phyloP scores from a whole-genome alignment of 2,329 filamentous ascomycete species.

The Aureobasidium sp. region DNA sequence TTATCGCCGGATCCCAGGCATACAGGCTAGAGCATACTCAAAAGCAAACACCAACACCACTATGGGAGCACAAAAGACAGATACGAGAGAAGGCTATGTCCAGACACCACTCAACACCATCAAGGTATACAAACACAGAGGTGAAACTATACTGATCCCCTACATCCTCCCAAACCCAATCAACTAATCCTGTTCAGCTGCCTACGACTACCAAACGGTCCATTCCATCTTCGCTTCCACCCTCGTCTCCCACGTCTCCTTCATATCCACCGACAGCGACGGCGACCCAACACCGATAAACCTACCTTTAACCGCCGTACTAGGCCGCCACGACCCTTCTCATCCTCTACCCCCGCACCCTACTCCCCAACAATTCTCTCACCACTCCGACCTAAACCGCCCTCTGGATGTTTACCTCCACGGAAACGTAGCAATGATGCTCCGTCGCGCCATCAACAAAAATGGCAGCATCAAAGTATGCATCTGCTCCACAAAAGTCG shows the following conservation, averaged over 20 bases:
- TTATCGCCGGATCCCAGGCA: not conserved
- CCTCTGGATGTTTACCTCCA: slow-evolving; percentile 9
- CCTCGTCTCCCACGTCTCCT: slow-evolving; percentile 8
- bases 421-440: slow-evolving; percentile 9
- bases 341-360: not conserved
- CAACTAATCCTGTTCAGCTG: not conserved
- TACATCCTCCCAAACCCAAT: too few species aligned
- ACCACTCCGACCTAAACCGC: not conserved
- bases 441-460: not conserved
- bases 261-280: slow-evolving; percentile 6
- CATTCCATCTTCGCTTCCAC: slow-evolving; percentile 10
- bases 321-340: not conserved
- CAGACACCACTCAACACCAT: slow-evolving; percentile 8
- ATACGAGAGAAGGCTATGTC: not conserved
- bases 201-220: slow-evolving; percentile 7
- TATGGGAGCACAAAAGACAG: not conserved
- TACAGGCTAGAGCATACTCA: not conserved
- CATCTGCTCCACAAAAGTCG: slow-evolving; percentile 4
- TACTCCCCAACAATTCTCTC: not conserved
- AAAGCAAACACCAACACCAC: not conserved
- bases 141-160: too few species aligned
- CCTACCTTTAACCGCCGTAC: slow-evolving; percentile 8
- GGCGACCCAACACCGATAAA: slow-evolving; percentile 8
- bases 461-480: not conserved
- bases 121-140: slow-evolving; percentile 11